These are phyloP conservation scores for Candida sp. DNA, from an alignment of 1,139 yeast species.

Conservation along the genomic window DNA sequence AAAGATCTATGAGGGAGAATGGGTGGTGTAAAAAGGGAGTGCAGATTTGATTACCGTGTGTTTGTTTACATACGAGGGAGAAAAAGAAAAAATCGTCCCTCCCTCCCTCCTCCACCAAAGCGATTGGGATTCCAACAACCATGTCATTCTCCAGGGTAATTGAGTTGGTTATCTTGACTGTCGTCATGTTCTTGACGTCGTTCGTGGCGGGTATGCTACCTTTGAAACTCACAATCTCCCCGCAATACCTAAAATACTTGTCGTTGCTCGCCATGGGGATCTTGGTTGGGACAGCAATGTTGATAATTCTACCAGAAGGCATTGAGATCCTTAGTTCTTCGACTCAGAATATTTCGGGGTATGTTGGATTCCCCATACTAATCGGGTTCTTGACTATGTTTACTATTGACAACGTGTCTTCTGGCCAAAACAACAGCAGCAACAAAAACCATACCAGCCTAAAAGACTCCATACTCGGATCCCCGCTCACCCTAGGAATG, in stretches of 20 bases:
- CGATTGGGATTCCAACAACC: not conserved
- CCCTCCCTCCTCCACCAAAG: too few relatives aligned
- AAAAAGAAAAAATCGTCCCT: too few relatives aligned
- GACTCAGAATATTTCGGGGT: conserved; percentile 17
- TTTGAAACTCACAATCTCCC: conserved; percentile 20
- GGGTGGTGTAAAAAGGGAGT: too few relatives aligned
- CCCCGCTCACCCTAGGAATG: conserved; percentile 62
- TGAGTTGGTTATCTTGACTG: conserved; percentile 11
- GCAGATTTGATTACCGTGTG: not conserved
- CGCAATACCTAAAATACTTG: conserved; percentile 16
- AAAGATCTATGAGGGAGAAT: too few relatives aligned
- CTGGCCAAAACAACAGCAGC: not conserved
- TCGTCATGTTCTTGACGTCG: conserved; percentile 33
- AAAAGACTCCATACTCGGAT: conserved; percentile 24
- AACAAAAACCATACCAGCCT: conserved; percentile 15
- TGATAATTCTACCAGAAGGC: conserved; percentile 77
- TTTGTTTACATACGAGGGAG: not conserved
- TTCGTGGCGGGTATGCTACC: conserved; percentile 39
- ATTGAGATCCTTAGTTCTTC: conserved; percentile 47
- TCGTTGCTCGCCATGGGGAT: conserved; percentile 67
- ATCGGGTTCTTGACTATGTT: conserved; percentile 59
- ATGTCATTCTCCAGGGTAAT: conserved; percentile 4
- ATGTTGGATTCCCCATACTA: conserved; percentile 37
- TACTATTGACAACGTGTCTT: conserved; percentile 43
- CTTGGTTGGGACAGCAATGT: conserved; percentile 63